phyloP scores from a whole-genome alignment of 2,329 filamentous ascomycete species.

The Capronia americana region DNA sequence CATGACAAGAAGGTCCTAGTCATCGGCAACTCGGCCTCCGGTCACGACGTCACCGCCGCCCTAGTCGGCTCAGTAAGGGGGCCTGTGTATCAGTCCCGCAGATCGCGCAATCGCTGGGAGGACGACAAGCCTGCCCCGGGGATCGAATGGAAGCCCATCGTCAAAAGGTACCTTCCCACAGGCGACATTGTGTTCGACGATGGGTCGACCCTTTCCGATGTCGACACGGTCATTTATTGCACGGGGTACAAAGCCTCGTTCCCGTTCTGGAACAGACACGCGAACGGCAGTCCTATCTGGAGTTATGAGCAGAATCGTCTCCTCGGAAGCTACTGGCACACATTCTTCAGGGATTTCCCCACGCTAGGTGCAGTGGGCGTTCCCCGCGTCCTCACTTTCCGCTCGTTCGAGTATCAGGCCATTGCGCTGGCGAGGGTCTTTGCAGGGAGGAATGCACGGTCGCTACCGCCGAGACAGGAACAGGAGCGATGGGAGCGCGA shows the following conservation, averaged over 20 bases:
- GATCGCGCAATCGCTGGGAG: constrained; percentile 60
- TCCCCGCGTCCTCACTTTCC: constrained; percentile 62
- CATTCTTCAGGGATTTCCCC: constrained; percentile 58
- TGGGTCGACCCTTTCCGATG: constrained; percentile 57
- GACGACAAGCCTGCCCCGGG: constrained; percentile 55
- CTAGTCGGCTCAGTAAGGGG: constrained; percentile 49
- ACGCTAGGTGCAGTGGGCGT: constrained; percentile 59
- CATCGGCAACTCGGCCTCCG: constrained; percentile 70
- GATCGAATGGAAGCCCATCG: constrained; percentile 61
- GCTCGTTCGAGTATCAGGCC: constrained; percentile 72
- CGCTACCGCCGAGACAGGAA: constrained; percentile 57
- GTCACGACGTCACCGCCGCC: constrained; percentile 66
- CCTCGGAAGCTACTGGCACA: constrained; percentile 58
- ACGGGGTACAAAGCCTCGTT: constrained; percentile 62
- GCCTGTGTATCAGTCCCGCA: constrained; percentile 61
- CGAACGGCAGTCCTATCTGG: constrained; percentile 55
- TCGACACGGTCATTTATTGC: constrained; percentile 70
- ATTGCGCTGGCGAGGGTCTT: constrained; percentile 66
- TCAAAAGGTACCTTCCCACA: constrained; percentile 51
- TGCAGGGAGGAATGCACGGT: constrained; percentile 55
- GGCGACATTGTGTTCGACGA: constrained; percentile 63
- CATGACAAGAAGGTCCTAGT: constrained; percentile 61
- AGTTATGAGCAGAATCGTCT: constrained; percentile 58
- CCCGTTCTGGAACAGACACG: constrained; percentile 58
- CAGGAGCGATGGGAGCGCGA: constrained; percentile 65